These are phyloP conservation scores for Leccinum ponderosum DNA, from an alignment of 1,284 basidiomycete genomes.

Conservation along the genomic window DNA sequence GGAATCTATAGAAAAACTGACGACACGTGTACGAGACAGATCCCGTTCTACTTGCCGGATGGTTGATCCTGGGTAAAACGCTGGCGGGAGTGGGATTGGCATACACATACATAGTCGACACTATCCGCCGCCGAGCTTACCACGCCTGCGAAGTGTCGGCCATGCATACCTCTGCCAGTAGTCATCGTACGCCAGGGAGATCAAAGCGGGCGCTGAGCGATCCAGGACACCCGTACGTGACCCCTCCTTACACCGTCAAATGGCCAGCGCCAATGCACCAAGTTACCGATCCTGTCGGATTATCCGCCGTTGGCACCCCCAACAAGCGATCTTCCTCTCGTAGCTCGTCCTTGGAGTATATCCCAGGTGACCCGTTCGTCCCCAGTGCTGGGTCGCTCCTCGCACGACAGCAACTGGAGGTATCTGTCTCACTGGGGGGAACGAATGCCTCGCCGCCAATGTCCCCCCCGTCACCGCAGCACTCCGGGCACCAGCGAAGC, in stretches of 20 bases:
- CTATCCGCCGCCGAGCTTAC: neutral
- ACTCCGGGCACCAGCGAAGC: conserved; percentile 8
- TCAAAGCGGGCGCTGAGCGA: conserved; percentile 27
- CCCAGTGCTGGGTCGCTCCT: conserved; percentile 10
- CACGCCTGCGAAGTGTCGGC: neutral
- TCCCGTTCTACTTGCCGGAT: neutral
- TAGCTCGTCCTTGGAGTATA: conserved; percentile 24
- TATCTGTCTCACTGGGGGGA: conserved; percentile 1
- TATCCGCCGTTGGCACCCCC: neutral
- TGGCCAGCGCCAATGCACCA: conserved; percentile 30
- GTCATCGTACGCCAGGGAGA: conserved; percentile 10
- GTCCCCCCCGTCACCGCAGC: conserved; percentile 20
- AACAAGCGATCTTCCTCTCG: conserved; percentile 17
- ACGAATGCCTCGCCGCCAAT: conserved; percentile 13
- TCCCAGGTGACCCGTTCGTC: conserved; percentile 12
- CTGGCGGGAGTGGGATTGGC: neutral
- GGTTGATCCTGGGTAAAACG: neutral
- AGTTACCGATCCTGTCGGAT: conserved; percentile 13
- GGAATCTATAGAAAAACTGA: conserved; percentile 1
- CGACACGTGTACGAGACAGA: conserved; percentile 8
- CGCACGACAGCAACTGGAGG: conserved; percentile 5
- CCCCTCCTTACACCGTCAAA: conserved; percentile 24
- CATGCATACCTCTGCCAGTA: conserved; percentile 19
- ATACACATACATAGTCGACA: neutral
- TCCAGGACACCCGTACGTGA: conserved; percentile 21